A percentile compares a stretch with the other conserved stretches of the same genome.
These are phyloP conservation scores for Clitopilus passeckerianus DNA, from an alignment of 768 basidiomycete genomes.

Conservation along the genomic window DNA sequence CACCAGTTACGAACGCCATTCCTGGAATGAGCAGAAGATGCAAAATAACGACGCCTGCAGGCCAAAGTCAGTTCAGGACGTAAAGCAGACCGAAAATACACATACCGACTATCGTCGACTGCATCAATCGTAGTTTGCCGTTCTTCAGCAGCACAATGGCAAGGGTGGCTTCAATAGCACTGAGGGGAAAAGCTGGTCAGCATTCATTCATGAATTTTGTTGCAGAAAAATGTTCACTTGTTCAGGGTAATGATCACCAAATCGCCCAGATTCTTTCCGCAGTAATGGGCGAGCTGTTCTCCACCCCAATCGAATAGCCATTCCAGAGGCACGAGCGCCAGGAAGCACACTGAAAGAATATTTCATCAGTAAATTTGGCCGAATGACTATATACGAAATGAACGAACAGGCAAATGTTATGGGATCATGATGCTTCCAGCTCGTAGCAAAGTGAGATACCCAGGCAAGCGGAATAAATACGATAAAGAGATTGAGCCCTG, in stretches of 20 bases:
- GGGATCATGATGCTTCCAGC: slow-evolving; percentile 22
- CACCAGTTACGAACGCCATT: slow-evolving; percentile 60
- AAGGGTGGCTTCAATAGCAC: slow-evolving; percentile 44
- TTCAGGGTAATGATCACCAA: slow-evolving; percentile 60
- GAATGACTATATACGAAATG: no score
- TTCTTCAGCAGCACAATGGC: slow-evolving; percentile 39
- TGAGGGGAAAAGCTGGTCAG: slow-evolving; percentile 11
- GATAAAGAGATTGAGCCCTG: slow-evolving; percentile 60
- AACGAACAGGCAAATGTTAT: slow-evolving; percentile 42
- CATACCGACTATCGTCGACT: slow-evolving; percentile 64
- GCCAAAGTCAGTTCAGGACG: background rate
- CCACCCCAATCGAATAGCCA: slow-evolving; percentile 63
- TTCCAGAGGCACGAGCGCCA: slow-evolving; percentile 64
- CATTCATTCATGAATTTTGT: background rate
- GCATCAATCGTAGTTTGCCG: slow-evolving; percentile 56
- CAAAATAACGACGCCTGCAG: slow-evolving; percentile 60
- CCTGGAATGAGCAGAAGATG: slow-evolving; percentile 72
- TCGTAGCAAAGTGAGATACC: slow-evolving; percentile 44
- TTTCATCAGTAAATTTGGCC: background rate
- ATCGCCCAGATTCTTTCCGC: slow-evolving; percentile 62
- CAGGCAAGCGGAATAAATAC: slow-evolving; percentile 58
- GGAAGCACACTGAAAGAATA: slow-evolving; percentile 46
- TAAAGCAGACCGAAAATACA: background rate
- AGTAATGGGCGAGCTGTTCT: slow-evolving; percentile 51
- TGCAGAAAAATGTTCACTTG: slow-evolving; percentile 37